Conservation (phyloP, 306 rosid species). For the Pachyrhizus erosus region DNA sequence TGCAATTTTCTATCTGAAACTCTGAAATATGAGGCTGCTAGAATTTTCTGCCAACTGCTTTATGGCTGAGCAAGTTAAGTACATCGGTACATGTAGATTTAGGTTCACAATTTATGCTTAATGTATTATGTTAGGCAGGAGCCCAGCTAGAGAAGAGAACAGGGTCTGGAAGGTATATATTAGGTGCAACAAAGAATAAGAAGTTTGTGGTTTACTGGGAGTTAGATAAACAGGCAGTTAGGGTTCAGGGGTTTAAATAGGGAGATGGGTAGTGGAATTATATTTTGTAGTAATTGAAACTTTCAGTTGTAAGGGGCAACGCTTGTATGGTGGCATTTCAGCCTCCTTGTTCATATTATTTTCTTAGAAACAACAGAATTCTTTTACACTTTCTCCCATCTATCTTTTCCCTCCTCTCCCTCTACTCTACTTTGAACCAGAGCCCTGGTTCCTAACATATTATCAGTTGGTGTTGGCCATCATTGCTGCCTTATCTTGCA, state of each 20-base stretch:
- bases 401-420: not conserved
- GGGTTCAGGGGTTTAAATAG: not conserved
- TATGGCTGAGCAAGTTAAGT: not conserved
- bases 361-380: not conserved
- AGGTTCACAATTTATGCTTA: too few relatives aligned
- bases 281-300: not conserved
- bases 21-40: not conserved
- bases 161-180: not conserved
- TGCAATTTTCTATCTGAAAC: not conserved
- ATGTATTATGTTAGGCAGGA: not conserved
- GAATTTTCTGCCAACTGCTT: constrained; percentile 13
- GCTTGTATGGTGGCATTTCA: not conserved
- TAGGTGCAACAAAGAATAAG: not conserved
- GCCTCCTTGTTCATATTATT: not conserved
- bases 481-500: not conserved
- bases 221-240: not conserved
- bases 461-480: constrained; percentile 2
- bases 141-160: not conserved
- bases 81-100: not conserved
- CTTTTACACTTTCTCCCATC: not conserved
- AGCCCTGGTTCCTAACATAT: not conserved
- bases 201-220: not conserved
- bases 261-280: not conserved
- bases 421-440: not conserved
- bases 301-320: not conserved